phyloP scores from a whole-genome alignment of 306 rosid genomes.

The Erythrophleum fordii region DNA sequence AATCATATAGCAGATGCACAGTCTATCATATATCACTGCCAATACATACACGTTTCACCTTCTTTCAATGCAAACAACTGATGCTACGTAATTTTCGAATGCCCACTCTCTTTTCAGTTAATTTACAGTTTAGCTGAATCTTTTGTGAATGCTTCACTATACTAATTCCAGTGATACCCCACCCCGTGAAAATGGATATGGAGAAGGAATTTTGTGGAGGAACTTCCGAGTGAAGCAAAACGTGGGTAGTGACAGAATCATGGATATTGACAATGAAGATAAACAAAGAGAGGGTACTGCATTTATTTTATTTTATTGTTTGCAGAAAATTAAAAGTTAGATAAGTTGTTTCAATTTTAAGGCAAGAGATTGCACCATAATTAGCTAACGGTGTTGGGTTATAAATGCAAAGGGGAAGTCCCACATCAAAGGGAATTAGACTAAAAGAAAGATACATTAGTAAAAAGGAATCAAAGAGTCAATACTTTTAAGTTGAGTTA shows the following conservation, averaged over 20 bases:
- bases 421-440: no score
- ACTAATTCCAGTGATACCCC: constrained; percentile 33
- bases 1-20: constrained; percentile 39
- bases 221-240: background rate
- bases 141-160: constrained; percentile 32
- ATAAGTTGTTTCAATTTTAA: no score
- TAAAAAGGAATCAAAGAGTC: no score
- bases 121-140: constrained; percentile 41
- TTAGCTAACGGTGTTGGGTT: no score
- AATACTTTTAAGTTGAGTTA: no score
- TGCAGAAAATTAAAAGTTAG: no score
- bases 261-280: constrained; percentile 15
- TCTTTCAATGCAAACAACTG: constrained; percentile 29
- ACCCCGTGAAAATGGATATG: constrained; percentile 37
- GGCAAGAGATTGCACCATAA: no score
- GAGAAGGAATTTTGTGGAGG: constrained; percentile 3
- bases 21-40: constrained; percentile 43
- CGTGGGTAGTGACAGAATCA: constrained; percentile 17
- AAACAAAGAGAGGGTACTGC: background rate
- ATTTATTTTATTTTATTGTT: background rate
- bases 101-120: constrained; percentile 21
- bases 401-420: no score
- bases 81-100: constrained; percentile 43
- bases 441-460: no score
- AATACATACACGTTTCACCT: constrained; percentile 46